Evolutionary conservation across 2,329 filamentous ascomycete species (phyloP).

Genomic region (Phialophora expanda): DNA sequence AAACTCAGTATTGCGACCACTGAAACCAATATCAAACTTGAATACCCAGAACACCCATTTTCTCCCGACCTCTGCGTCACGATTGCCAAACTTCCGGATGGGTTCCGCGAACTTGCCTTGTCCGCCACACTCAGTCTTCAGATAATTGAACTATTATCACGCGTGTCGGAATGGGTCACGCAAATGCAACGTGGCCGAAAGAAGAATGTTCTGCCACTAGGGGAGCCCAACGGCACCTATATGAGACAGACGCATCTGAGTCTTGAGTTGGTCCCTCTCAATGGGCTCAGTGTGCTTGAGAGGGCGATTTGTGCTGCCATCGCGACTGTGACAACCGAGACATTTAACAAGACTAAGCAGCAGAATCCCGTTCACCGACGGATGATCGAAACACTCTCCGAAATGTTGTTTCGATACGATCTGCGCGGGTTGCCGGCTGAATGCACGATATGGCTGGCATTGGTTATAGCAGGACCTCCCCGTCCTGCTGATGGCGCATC

Average conservation of each 20-base stretch:
- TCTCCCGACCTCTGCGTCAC: conserved; percentile 21
- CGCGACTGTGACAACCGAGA: conserved; percentile 8
- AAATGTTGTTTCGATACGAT: conserved; percentile 13
- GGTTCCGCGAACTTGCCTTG: conserved; percentile 21
- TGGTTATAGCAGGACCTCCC: conserved; percentile 19
- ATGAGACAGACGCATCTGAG: conserved; percentile 14
- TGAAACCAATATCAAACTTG: conserved; percentile 16
- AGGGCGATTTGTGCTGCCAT: conserved; percentile 10
- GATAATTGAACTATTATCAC: conserved; percentile 13
- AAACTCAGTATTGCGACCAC: conserved; percentile 15
- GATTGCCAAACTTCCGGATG: conserved; percentile 22
- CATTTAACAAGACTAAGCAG: conserved; percentile 10
- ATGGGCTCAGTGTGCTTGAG: conserved; percentile 8
- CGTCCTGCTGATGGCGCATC: background rate
- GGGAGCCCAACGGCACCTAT: conserved; percentile 21
- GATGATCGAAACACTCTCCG: conserved; percentile 17
- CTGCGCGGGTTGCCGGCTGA: conserved; percentile 1
- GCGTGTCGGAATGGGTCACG: conserved; percentile 11
- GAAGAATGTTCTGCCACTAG: conserved; percentile 12
- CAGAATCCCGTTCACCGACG: conserved; percentile 18
- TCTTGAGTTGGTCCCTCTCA: conserved; percentile 16
- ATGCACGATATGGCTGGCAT: conserved; percentile 17
- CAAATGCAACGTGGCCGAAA: conserved; percentile 10
- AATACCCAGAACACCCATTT: conserved; percentile 26
- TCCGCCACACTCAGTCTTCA: conserved; percentile 9